phyloP scores from a whole-genome alignment of 345 rosid species.

The Brassica nigra region DNA sequence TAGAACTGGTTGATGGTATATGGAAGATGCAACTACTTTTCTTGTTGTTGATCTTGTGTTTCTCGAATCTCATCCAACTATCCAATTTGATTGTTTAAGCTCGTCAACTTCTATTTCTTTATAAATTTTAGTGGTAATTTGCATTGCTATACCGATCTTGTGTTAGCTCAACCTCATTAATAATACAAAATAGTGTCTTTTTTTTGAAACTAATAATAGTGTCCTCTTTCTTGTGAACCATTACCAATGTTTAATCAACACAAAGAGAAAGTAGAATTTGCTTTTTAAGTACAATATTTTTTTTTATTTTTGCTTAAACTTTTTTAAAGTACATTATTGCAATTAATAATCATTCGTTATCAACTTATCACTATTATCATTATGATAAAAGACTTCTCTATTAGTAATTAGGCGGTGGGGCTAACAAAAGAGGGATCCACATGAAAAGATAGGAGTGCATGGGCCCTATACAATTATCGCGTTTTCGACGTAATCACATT shows the following conservation, averaged over 20 bases:
- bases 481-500: constrained; percentile 15
- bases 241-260: background rate
- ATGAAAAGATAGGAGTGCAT: constrained; percentile 21
- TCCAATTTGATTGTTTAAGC: background rate
- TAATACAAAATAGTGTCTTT: background rate
- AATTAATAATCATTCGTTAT: background rate
- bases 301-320: too few relatives aligned
- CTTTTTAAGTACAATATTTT: too few relatives aligned
- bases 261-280: background rate
- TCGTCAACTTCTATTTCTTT: constrained; percentile 10
- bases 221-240: background rate
- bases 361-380: background rate
- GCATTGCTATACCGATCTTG: too few relatives aligned
- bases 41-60: constrained; percentile 30
- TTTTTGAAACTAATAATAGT: background rate
- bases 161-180: background rate
- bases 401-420: constrained; percentile 13
- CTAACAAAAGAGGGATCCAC: background rate
- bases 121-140: too few relatives aligned
- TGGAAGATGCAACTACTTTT: constrained; percentile 43
- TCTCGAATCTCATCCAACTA: constrained; percentile 22
- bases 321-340: background rate
- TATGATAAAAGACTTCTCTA: background rate
- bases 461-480: constrained; percentile 27
- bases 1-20: background rate